A percentile compares a stretch with the other conserved stretches of the same genome.
These are phyloP conservation scores for Phylloporus rhodoxanthus DNA, from an alignment of 768 basidiomycete genomes.

Conservation along the genomic window DNA sequence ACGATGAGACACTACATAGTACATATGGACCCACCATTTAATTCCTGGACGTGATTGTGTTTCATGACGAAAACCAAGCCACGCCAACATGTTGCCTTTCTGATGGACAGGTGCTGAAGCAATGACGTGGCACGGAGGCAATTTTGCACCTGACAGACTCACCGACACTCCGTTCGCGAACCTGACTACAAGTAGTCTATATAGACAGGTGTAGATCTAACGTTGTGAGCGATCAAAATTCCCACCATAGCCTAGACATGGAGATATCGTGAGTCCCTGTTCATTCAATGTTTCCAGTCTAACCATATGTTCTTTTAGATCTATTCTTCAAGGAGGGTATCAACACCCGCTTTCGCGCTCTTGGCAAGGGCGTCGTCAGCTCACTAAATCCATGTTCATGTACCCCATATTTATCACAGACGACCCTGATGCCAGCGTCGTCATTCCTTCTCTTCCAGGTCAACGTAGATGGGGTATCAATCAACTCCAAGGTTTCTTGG, in stretches of 20 bases:
- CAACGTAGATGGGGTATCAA: conserved; percentile 96
- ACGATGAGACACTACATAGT: background rate
- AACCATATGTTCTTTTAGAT: conserved; percentile 35
- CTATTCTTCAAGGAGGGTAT: conserved; percentile 88
- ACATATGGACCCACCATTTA: background rate
- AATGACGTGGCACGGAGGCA: background rate
- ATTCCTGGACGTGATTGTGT: background rate
- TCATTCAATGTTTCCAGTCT: conserved; percentile 1
- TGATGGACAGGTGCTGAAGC: no score
- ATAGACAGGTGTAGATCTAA: no score
- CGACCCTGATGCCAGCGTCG: conserved; percentile 77
- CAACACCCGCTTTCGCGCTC: conserved; percentile 83
- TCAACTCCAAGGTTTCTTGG: conserved; percentile 79
- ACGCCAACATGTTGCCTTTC: no score
- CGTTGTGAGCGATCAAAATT: background rate
- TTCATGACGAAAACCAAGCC: no score
- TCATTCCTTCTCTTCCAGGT: conserved; percentile 73
- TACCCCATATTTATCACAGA: conserved; percentile 99
- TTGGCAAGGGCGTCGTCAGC: conserved; percentile 77
- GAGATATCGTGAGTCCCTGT: conserved; percentile 40
- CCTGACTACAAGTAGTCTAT: no score
- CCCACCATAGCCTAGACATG: conserved; percentile 21
- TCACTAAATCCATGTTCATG: conserved; percentile 94
- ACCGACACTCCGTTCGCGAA: no score
- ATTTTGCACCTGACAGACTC: background rate